Conservation (phyloP, 2,329 filamentous ascomycete genomes). For the Daldinia sp. region DNA sequence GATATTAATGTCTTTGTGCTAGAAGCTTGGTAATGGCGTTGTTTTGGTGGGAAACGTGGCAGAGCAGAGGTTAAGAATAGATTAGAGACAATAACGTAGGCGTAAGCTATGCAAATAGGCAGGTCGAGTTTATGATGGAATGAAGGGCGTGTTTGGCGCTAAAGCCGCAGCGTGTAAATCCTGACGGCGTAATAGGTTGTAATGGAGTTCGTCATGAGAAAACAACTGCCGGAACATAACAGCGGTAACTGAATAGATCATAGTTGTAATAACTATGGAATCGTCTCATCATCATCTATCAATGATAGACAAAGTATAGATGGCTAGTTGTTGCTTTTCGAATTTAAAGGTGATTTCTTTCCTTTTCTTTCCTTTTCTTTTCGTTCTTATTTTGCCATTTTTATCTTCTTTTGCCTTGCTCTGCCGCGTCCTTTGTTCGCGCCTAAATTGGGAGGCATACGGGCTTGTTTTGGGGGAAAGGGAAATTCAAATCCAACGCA, state of each 20-base stretch:
- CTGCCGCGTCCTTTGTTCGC: conserved; percentile 15
- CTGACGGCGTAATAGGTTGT: background rate
- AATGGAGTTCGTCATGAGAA: conserved; percentile 12
- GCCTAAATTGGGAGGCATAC: conserved; percentile 1
- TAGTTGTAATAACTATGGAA: background rate
- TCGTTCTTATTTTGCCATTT: conserved; percentile 11
- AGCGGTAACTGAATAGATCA: background rate
- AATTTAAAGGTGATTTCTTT: background rate
- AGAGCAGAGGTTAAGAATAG: conserved; percentile 18
- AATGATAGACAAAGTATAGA: background rate
- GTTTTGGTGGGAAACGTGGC: conserved; percentile 12
- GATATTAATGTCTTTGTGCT: conserved; percentile 14
- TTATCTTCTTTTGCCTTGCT: conserved; percentile 17
- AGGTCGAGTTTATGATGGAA: conserved; percentile 2
- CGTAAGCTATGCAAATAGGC: background rate
- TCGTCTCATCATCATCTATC: background rate
- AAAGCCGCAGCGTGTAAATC: conserved; percentile 4
- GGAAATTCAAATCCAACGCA: background rate
- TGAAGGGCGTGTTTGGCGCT: conserved; percentile 18
- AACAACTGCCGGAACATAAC: background rate
- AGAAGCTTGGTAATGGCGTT: background rate
- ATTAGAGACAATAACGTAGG: conserved; percentile 8
- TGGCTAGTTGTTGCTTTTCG: conserved; percentile 9
- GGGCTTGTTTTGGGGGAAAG: background rate
- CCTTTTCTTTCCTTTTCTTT: conserved; percentile 9